A percentile compares a stretch with the other conserved stretches of the same genome.
Evolutionary conservation across 1,284 basidiomycete genomes (phyloP).

Genomic region (Fomitopsis palustris): DNA sequence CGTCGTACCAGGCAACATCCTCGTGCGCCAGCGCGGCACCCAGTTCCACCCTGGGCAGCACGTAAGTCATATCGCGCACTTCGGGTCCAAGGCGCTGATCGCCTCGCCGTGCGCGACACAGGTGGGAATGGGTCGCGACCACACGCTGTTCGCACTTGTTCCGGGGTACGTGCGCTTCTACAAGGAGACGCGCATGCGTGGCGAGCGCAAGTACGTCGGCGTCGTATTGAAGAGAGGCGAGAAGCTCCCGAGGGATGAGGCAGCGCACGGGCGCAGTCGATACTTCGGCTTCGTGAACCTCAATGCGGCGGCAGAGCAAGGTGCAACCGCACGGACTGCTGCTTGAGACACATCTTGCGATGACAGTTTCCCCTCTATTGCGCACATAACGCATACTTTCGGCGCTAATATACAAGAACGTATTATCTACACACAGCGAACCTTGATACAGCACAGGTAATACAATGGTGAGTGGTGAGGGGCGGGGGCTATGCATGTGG

Average conservation of each 20-base stretch:
- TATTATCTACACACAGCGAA: neutral
- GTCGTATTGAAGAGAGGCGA: conserved; percentile 79
- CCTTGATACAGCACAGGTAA: neutral
- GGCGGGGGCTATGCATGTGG: neutral
- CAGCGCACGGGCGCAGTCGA: conserved; percentile 67
- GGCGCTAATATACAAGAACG: neutral
- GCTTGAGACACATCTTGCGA: conserved; percentile 3
- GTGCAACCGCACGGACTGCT: conserved; percentile 7
- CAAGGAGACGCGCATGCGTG: conserved; percentile 65
- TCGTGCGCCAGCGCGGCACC: conserved; percentile 88
- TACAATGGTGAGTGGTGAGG: neutral
- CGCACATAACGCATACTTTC: neutral
- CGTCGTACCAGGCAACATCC: conserved; percentile 91
- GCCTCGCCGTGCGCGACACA: conserved; percentile 27
- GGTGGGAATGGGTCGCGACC: conserved; percentile 89
- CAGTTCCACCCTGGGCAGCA: conserved; percentile 91
- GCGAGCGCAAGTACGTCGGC: conserved; percentile 78
- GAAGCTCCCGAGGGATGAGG: conserved; percentile 79
- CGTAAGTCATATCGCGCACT: conserved; percentile 41
- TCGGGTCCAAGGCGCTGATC: neutral
- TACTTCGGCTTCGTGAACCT: conserved; percentile 73
- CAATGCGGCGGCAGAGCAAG: conserved; percentile 15
- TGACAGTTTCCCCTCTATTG: neutral
- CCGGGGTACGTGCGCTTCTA: conserved; percentile 94
- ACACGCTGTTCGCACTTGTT: conserved; percentile 85